Conservation (phyloP, 2,329 filamentous ascomycete species). For the Fusarium sp. region DNA sequence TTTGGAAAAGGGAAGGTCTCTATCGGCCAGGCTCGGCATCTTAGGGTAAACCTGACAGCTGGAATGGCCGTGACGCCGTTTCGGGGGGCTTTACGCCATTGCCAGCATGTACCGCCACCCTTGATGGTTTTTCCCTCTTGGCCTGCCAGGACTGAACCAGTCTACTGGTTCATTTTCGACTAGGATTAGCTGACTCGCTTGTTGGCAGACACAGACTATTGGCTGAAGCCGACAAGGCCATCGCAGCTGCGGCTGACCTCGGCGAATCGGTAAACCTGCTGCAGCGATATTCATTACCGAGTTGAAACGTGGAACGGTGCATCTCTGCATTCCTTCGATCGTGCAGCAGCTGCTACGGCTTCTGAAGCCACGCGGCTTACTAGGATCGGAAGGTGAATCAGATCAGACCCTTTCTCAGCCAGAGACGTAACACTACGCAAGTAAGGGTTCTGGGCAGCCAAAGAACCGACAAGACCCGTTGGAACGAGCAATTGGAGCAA, state of each 20-base stretch:
- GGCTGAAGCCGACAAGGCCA: neutral
- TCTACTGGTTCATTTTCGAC: neutral
- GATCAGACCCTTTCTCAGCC: no score
- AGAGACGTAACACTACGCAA: no score
- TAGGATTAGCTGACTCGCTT: neutral
- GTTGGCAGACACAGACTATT: neutral
- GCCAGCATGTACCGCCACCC: slow-evolving; percentile 3
- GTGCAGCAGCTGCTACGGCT: neutral
- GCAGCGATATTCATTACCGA: neutral
- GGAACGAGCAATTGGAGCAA: neutral
- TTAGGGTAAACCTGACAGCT: neutral
- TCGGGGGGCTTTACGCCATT: neutral
- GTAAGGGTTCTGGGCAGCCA: no score
- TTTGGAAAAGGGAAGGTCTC: neutral
- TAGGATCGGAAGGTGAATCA: no score
- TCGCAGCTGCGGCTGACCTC: neutral
- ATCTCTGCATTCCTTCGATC: slow-evolving; percentile 12
- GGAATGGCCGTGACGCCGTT: slow-evolving; percentile 18
- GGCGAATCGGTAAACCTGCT: neutral
- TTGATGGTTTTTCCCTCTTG: no score
- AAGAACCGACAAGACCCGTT: slow-evolving; percentile 6
- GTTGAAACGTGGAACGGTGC: slow-evolving; percentile 6
- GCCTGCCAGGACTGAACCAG: neutral
- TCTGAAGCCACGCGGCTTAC: neutral
- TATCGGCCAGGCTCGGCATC: neutral